Evolutionary conservation across 148 eudicot species (phyloP).

Genomic region (Polygonum aviculare): DNA sequence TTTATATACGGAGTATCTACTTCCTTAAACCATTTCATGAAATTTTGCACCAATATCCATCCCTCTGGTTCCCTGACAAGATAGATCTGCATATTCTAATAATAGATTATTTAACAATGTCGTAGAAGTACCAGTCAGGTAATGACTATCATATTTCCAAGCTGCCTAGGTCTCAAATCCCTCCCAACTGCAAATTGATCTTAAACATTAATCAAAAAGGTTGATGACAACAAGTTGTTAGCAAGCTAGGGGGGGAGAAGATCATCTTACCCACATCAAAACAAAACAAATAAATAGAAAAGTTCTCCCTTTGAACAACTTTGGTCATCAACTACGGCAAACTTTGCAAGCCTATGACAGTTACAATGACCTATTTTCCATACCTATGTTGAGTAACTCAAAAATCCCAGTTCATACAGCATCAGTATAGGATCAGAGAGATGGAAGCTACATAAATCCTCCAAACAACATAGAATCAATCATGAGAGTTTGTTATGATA

Average conservation of each 20-base stretch:
- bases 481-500: neutral
- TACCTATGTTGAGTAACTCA: neutral
- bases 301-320: neutral
- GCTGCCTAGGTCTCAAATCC: constrained; percentile 90
- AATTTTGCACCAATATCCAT: neutral
- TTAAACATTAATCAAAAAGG: constrained; percentile 20
- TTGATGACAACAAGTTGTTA: neutral
- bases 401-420: neutral
- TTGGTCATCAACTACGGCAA: neutral
- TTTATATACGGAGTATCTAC: neutral
- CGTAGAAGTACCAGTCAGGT: constrained; percentile 48
- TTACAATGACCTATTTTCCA: constrained; percentile 2
- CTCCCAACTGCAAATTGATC: constrained; percentile 98
- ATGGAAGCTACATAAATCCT: neutral
- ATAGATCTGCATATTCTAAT: neutral
- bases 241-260: neutral
- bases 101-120: neutral
- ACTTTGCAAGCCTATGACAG: neutral
- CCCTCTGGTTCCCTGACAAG: neutral
- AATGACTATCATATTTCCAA: constrained; percentile 78
- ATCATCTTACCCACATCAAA: neutral
- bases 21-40: neutral
- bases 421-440: neutral
- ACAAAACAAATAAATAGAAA: neutral
- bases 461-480: neutral